Evolutionary conservation across 2,329 filamentous ascomycete genomes (phyloP).

Genomic region (Blastomyces gilchristii): DNA sequence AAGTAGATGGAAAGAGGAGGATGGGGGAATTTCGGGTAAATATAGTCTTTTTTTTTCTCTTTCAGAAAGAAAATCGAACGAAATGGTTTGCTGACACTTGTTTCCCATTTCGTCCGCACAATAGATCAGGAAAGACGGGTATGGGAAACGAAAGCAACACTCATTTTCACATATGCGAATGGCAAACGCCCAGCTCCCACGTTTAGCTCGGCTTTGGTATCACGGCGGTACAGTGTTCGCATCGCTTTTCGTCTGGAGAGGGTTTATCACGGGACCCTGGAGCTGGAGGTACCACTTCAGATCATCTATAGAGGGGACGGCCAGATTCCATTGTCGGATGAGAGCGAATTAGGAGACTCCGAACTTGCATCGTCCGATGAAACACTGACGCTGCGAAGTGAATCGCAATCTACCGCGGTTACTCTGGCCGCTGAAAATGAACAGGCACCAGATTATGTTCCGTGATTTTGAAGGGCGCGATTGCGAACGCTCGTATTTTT

Average conservation of each 20-base stretch:
- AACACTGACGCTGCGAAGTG: neutral
- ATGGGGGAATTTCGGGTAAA: neutral
- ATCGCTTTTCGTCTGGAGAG: constrained; percentile 8
- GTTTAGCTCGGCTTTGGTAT: constrained; percentile 9
- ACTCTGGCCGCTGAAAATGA: neutral
- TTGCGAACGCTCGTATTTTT: neutral
- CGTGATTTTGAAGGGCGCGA: neutral
- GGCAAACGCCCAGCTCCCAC: constrained; percentile 7
- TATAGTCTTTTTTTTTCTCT: neutral
- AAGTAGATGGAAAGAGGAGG: neutral
- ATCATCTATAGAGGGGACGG: constrained; percentile 5
- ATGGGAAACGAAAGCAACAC: constrained; percentile 7
- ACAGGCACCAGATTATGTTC: neutral
- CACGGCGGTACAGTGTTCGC: constrained; percentile 9
- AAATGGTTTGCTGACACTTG: neutral
- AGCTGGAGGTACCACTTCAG: constrained; percentile 9
- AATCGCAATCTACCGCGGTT: neutral
- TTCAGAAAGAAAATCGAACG: neutral
- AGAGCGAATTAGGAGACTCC: neutral
- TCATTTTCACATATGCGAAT: constrained; percentile 4
- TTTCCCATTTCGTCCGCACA: neutral
- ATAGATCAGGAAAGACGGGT: neutral
- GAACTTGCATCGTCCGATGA: neutral
- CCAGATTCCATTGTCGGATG: neutral
- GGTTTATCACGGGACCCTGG: neutral